Conservation (phyloP, 1,139 yeast species). For the Meyerozyma sp. region DNA sequence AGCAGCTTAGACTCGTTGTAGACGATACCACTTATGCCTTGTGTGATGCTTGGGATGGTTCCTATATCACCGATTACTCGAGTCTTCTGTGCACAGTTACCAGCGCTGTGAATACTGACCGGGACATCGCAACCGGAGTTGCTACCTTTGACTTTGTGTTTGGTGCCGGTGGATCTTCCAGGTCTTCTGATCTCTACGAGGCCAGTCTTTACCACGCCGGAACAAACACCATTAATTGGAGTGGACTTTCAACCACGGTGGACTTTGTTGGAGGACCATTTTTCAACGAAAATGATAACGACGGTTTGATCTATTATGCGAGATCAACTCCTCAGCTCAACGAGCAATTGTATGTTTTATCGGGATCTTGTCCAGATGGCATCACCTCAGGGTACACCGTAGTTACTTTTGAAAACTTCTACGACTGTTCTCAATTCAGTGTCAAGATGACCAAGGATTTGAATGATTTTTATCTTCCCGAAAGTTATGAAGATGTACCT, state of each 20-base stretch:
- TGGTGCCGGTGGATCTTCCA: conserved; percentile 17
- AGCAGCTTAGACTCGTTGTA: conserved; percentile 7
- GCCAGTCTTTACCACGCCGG: conserved; percentile 9
- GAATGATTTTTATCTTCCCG: conserved; percentile 15
- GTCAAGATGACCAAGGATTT: conserved; percentile 9
- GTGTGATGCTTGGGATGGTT: conserved; percentile 11
- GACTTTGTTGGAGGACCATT: conserved; percentile 11
- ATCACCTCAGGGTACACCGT: conserved; percentile 10
- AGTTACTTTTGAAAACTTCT: conserved; percentile 9
- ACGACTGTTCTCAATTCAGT: conserved; percentile 12
- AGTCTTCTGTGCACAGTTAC: conserved; percentile 10
- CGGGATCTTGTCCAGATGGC: conserved; percentile 11
- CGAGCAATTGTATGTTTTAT: conserved; percentile 12
- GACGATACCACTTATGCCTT: conserved; percentile 8
- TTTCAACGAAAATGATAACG: conserved; percentile 7
- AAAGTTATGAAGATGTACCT: conserved; percentile 4
- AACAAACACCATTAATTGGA: conserved; percentile 9
- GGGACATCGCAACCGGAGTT: conserved; percentile 8
- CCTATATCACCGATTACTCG: conserved; percentile 7
- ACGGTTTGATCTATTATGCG: conserved; percentile 12
- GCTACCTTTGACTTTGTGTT: conserved; percentile 15
- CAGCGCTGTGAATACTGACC: conserved; percentile 1
- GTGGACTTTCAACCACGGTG: conserved; percentile 8
- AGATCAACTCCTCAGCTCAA: conserved; percentile 13
- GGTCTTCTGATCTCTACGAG: conserved; percentile 9